These are phyloP conservation scores for Aspergillus carlsbadensis DNA, from an alignment of 495 filamentous ascomycete genomes.

Conservation along the genomic window DNA sequence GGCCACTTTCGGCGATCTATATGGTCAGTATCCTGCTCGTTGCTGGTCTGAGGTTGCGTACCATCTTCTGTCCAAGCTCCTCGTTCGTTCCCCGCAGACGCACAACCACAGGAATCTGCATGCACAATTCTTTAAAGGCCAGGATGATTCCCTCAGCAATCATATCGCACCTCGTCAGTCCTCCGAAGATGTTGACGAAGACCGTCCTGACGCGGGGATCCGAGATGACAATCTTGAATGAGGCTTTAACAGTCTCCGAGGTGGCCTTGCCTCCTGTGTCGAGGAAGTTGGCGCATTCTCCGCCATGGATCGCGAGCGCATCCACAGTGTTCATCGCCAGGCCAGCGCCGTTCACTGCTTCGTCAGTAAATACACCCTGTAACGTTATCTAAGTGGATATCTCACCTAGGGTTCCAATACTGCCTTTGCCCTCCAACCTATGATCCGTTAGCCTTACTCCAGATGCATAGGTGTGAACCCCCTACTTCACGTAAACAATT, in stretches of 20 bases:
- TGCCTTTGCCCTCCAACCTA: slow-evolving; percentile 49
- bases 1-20: slow-evolving; percentile 69
- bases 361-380: slow-evolving; percentile 3
- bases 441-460: slow-evolving; percentile 11
- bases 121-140: slow-evolving; percentile 70
- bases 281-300: slow-evolving; percentile 75
- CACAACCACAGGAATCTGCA: slow-evolving; percentile 77
- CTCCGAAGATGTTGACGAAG: slow-evolving; percentile 92
- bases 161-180: slow-evolving; percentile 82
- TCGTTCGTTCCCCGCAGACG: slow-evolving; percentile 83
- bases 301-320: slow-evolving; percentile 64
- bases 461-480: neutral
- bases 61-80: slow-evolving; percentile 69
- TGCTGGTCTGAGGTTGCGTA: slow-evolving; percentile 26
- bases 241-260: slow-evolving; percentile 74
- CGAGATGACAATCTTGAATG: slow-evolving; percentile 68
- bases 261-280: slow-evolving; percentile 92
- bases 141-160: slow-evolving; percentile 80
- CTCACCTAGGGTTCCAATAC: slow-evolving; percentile 65
- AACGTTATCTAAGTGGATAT: neutral
- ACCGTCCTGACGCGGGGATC: slow-evolving; percentile 71
- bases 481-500: slow-evolving; percentile 69
- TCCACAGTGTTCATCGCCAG: slow-evolving; percentile 93
- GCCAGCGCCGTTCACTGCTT: slow-evolving; percentile 77
- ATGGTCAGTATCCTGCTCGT: slow-evolving; percentile 10